Evolutionary conservation across 2,329 filamentous ascomycete species (phyloP).

Genomic region (Ophiostoma sp.): DNA sequence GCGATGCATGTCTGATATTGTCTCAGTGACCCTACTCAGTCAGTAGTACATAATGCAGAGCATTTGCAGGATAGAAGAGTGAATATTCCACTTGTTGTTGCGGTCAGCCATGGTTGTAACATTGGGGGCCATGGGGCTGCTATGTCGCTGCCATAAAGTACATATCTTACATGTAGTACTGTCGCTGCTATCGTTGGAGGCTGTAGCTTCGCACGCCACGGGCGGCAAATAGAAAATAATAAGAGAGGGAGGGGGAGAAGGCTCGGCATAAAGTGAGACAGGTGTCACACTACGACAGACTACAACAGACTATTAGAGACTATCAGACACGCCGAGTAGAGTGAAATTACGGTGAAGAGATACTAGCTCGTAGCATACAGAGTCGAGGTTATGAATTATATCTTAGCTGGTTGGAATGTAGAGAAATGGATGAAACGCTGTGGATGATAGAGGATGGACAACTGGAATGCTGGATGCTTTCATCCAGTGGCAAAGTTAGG

Average conservation of each 20-base stretch:
- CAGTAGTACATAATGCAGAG: too few species aligned
- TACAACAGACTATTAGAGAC: background rate
- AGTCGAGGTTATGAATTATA: background rate
- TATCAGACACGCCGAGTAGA: constrained; percentile 1
- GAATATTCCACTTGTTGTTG: background rate
- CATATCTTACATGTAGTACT: too few species aligned
- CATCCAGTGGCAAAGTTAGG: background rate
- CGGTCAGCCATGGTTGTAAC: background rate
- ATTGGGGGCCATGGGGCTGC: background rate
- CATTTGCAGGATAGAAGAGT: background rate
- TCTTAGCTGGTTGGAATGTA: too few species aligned
- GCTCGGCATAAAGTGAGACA: background rate
- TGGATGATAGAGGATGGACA: background rate
- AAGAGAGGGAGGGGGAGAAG: background rate
- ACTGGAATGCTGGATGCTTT: background rate
- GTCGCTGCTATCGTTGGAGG: background rate
- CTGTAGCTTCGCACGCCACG: background rate
- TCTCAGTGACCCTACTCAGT: background rate
- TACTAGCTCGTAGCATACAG: background rate
- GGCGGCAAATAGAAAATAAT: background rate
- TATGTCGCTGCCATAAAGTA: too few species aligned
- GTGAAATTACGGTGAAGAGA: constrained; percentile 7
- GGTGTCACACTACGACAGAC: background rate
- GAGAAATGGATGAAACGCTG: background rate
- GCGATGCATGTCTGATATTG: background rate